Conservation (phyloP, 805 yeast species). For the Sugiyamaella marilandica region DNA sequence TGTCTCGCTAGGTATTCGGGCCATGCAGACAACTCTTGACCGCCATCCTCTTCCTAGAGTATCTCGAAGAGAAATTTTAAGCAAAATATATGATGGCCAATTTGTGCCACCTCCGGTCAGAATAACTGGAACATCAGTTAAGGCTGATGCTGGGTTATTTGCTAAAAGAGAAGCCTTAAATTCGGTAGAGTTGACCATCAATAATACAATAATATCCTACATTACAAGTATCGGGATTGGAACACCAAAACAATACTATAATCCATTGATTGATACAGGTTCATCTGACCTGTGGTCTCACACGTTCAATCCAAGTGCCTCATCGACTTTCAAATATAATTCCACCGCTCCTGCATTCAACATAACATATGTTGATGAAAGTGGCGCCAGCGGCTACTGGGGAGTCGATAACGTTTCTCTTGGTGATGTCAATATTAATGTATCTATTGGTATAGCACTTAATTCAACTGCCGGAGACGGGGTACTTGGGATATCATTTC, state of each 20-base stretch:
- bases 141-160: not conserved
- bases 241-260: conserved; percentile 48
- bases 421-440: conserved; percentile 28
- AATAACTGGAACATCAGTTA: not conserved
- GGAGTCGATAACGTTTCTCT: conserved; percentile 59
- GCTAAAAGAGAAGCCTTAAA: not conserved
- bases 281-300: conserved; percentile 57
- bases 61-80: not conserved
- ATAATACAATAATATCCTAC: conserved; percentile 29
- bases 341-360: conserved; percentile 22
- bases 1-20: not conserved
- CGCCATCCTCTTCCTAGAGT: not conserved
- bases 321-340: conserved; percentile 25
- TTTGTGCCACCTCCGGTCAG: not conserved
- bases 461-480: not conserved
- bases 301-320: conserved; percentile 28
- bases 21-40: not conserved
- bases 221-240: conserved; percentile 43
- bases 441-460: conserved; percentile 32
- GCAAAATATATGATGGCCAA: not conserved
- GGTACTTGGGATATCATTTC: conserved; percentile 25
- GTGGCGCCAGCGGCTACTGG: conserved; percentile 51
- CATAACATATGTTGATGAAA: conserved; percentile 38
- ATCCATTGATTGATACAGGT: conserved; percentile 61
- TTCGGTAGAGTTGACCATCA: conserved; percentile 17